phyloP scores from a whole-genome alignment of 164 flowering plant species.

The Malania oleifera region DNA sequence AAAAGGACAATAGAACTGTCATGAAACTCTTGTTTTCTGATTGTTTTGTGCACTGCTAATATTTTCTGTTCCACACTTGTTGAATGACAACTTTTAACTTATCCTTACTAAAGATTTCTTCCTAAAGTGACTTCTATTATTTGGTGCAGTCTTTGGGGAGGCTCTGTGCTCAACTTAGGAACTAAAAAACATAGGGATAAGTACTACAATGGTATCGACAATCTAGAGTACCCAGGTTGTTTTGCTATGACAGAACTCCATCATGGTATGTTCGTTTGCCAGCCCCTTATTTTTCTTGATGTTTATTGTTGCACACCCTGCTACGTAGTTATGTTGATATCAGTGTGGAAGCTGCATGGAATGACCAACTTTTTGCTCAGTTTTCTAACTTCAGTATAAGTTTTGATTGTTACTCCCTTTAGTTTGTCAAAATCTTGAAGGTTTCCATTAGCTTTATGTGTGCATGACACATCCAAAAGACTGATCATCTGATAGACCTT shows the following conservation, averaged over 20 bases:
- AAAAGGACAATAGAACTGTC: too few species aligned
- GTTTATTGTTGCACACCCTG: background rate
- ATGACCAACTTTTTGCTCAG: background rate
- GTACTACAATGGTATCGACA: constrained; percentile 79
- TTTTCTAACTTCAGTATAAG: background rate
- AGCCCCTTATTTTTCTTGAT: background rate
- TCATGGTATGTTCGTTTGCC: constrained; percentile 51
- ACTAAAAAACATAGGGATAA: constrained; percentile 85
- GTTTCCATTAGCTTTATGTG: too few species aligned
- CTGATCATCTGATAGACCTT: too few species aligned
- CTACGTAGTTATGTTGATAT: background rate
- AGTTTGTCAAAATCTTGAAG: too few species aligned
- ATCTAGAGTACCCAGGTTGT: constrained; percentile 82
- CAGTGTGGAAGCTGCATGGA: background rate
- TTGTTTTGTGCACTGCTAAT: too few species aligned
- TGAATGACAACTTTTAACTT: too few species aligned
- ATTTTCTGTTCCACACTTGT: too few species aligned
- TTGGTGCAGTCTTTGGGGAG: constrained; percentile 82
- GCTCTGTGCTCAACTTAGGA: constrained; percentile 81
- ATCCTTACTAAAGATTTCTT: background rate
- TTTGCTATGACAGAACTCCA: constrained; percentile 99
- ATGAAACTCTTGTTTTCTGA: too few species aligned
- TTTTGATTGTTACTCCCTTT: too few species aligned
- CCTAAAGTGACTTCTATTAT: background rate
- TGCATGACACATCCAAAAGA: too few species aligned